Percentiles rank a stretch among this genome's conserved stretches.
These are phyloP conservation scores for Chalciporus sphaerocephalus DNA, from an alignment of 768 basidiomycete species.

Conservation along the genomic window DNA sequence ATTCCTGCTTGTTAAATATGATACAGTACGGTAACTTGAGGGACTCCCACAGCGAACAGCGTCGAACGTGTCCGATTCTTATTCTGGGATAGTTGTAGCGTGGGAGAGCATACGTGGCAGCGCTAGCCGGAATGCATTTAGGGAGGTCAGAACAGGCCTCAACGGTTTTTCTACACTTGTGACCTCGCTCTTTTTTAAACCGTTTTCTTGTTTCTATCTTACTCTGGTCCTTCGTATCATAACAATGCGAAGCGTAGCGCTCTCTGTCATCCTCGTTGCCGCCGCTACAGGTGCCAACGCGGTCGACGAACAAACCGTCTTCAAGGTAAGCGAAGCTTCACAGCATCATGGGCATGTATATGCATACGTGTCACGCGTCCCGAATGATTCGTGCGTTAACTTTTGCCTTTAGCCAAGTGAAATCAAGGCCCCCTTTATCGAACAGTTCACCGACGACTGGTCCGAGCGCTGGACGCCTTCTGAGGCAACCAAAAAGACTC, in stretches of 20 bases:
- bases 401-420: slow-evolving; percentile 52
- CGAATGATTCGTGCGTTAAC: slow-evolving; percentile 3
- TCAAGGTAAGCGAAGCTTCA: slow-evolving; percentile 58
- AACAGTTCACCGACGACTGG: slow-evolving; percentile 95
- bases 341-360: not conserved
- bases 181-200: slow-evolving; percentile 34
- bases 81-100: slow-evolving; percentile 11
- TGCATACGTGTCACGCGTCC: slow-evolving; percentile 8
- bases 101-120: slow-evolving; percentile 48
- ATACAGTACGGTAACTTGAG: slow-evolving; percentile 3
- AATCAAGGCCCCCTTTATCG: slow-evolving; percentile 86
- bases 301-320: slow-evolving; percentile 57
- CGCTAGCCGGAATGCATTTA: slow-evolving; percentile 34
- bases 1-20: too few relatives aligned
- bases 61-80: slow-evolving; percentile 3
- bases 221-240: slow-evolving; percentile 65
- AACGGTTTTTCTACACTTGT: slow-evolving; percentile 25
- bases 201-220: slow-evolving; percentile 30
- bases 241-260: slow-evolving; percentile 81
- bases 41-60: not conserved
- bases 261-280: slow-evolving; percentile 65
- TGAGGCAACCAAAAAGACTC: slow-evolving; percentile 96
- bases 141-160: slow-evolving; percentile 19
- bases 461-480: slow-evolving; percentile 91
- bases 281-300: slow-evolving; percentile 63